phyloP scores from a whole-genome alignment of 257 asterid species.

The Capsicum pubescens region DNA sequence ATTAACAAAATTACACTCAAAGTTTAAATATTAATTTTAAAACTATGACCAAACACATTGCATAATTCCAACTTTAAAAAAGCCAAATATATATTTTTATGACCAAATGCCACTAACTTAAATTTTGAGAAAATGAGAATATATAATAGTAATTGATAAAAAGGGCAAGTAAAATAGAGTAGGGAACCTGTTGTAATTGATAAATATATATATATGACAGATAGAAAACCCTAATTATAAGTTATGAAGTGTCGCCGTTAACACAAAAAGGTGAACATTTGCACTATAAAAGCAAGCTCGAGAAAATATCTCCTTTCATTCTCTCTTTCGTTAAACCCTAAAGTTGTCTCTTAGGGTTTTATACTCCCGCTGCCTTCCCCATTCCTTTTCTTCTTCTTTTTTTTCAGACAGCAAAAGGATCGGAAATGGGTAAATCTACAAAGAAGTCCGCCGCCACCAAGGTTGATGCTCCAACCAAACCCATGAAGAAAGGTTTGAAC shows the following conservation, averaged over 20 bases:
- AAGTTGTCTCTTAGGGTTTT: slow-evolving; percentile 35
- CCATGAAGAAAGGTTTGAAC: slow-evolving; percentile 61
- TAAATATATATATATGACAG: background rate
- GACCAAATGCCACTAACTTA: too few species aligned
- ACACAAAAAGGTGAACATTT: background rate
- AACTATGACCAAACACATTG: too few species aligned
- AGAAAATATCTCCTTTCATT: background rate
- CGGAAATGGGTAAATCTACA: slow-evolving; percentile 44
- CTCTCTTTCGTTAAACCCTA: slow-evolving; percentile 36
- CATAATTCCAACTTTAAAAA: too few species aligned
- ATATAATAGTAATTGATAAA: background rate
- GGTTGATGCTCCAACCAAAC: slow-evolving; percentile 49
- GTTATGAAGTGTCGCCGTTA: slow-evolving; percentile 13
- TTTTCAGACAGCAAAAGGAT: background rate
- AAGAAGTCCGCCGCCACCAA: slow-evolving; percentile 45
- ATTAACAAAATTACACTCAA: too few species aligned
- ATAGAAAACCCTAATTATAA: slow-evolving; percentile 29
- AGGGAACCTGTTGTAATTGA: background rate
- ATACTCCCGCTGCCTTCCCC: background rate
- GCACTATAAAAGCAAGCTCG: slow-evolving; percentile 17
- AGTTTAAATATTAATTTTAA: too few species aligned
- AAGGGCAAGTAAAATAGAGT: background rate
- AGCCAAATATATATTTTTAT: too few species aligned
- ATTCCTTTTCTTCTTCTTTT: background rate
- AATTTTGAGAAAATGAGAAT: too few species aligned